Evolutionary conservation across 2,329 filamentous ascomycete genomes (phyloP).

Genomic region (Intubia oerlemansii): DNA sequence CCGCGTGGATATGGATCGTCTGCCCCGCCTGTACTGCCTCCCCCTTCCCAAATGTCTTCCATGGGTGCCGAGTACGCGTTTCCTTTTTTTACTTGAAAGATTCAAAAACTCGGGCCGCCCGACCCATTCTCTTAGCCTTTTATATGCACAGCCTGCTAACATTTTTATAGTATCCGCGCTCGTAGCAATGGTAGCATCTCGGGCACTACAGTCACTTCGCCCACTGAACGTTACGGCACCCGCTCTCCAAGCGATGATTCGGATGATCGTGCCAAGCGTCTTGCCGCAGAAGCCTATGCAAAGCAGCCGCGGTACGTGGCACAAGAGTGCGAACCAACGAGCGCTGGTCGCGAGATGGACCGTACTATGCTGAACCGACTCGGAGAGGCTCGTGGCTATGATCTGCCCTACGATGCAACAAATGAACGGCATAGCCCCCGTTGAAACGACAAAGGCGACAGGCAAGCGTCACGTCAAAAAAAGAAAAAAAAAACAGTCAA

Average conservation of each 20-base stretch:
- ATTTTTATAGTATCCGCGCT: conserved; percentile 16
- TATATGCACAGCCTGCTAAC: too few species aligned
- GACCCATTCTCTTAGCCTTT: too few species aligned
- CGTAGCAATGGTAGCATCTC: conserved; percentile 16
- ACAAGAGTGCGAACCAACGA: conserved; percentile 19
- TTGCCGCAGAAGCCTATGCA: conserved; percentile 13
- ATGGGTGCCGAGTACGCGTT: conserved; percentile 8
- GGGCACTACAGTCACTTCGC: conserved; percentile 10
- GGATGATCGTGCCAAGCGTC: conserved; percentile 13
- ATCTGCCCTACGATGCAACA: too few species aligned
- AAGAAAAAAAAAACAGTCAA: too few species aligned
- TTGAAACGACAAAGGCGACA: too few species aligned
- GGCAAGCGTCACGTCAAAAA: too few species aligned
- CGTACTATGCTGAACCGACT: conserved; percentile 31
- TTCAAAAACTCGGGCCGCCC: too few species aligned
- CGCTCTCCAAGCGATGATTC: conserved; percentile 8
- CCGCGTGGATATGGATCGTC: conserved; percentile 13
- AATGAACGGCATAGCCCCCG: too few species aligned
- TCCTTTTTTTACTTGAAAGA: too few species aligned
- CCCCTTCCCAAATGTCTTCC: conserved; percentile 11
- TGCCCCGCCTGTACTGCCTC: conserved; percentile 16
- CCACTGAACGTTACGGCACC: conserved; percentile 17
- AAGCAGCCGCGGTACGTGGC: conserved; percentile 28
- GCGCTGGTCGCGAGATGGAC: conserved; percentile 26
- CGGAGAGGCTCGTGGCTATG: too few species aligned